phyloP scores from a whole-genome alignment of 306 rosid species.

The Inga oerstediana region DNA sequence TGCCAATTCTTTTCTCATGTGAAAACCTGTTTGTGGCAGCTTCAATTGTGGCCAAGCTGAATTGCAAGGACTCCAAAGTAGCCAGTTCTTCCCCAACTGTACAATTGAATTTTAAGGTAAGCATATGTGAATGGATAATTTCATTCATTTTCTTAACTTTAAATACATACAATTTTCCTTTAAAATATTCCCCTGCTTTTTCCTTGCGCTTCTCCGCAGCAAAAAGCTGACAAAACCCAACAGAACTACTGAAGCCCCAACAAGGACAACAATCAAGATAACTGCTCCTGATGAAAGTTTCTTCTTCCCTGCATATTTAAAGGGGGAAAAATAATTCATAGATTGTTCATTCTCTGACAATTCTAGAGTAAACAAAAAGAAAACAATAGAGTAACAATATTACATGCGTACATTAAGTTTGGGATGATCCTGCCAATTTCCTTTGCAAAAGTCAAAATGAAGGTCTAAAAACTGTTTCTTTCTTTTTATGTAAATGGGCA shows the following conservation, averaged over 20 bases:
- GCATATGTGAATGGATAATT: background rate
- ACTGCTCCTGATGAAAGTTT: background rate
- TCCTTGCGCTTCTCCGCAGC: slow-evolving; percentile 26
- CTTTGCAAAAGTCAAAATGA: background rate
- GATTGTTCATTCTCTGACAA: background rate
- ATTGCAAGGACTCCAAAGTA: too few relatives aligned
- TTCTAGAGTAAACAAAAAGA: background rate
- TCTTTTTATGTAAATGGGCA: too few relatives aligned
- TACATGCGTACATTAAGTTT: background rate
- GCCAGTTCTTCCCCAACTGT: slow-evolving; percentile 36
- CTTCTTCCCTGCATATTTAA: background rate
- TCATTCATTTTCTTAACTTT: background rate
- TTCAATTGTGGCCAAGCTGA: too few relatives aligned
- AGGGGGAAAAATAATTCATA: too few relatives aligned
- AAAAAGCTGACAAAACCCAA: background rate
- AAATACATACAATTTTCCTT: slow-evolving; percentile 24
- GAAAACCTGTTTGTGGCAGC: too few relatives aligned
- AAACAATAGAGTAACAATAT: too few relatives aligned
- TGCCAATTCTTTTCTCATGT: too few relatives aligned
- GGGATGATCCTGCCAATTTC: background rate
- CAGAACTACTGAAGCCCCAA: slow-evolving; percentile 2
- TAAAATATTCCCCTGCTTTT: background rate
- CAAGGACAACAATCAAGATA: slow-evolving; percentile 25
- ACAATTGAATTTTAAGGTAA: background rate
- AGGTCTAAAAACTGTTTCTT: background rate